Evolutionary conservation across 345 rosid species (phyloP).

Genomic region (Rhodomyrtus tomentosa): DNA sequence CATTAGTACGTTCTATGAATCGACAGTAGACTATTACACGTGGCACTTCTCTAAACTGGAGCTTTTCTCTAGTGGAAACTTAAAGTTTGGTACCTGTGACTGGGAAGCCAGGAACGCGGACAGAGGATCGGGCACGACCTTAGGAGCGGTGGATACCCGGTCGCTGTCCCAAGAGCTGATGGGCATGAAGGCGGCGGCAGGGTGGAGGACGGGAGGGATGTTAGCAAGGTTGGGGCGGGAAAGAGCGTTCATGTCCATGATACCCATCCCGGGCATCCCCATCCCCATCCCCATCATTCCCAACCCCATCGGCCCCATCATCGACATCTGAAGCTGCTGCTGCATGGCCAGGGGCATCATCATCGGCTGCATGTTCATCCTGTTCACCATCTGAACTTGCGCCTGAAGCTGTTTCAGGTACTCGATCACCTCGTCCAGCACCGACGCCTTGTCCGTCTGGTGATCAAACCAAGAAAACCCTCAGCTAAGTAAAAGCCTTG

Average conservation of each 20-base stretch:
- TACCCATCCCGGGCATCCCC: conserved; percentile 41
- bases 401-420: conserved; percentile 86
- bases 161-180: conserved; percentile 57
- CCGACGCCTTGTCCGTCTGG: conserved; percentile 96
- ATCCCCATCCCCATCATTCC: conserved; percentile 48
- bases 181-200: conserved; percentile 42
- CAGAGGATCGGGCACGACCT: conserved; percentile 42
- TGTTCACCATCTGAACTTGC: conserved; percentile 70
- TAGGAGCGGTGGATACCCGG: conserved; percentile 19
- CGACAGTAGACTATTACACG: too few relatives aligned
- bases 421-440: conserved; percentile 95
- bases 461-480: not conserved
- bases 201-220: conserved; percentile 32
- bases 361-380: conserved; percentile 67
- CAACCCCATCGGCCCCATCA: conserved; percentile 61
- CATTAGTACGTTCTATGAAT: not conserved
- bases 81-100: conserved; percentile 47
- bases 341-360: conserved; percentile 81
- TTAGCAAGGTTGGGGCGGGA: conserved; percentile 28
- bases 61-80: not conserved
- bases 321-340: conserved; percentile 75
- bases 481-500: not conserved
- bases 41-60: not conserved
- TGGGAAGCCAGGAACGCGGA: conserved; percentile 66
- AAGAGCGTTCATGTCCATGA: conserved; percentile 61